Conservation (phyloP, 495 filamentous ascomycete genomes). For the Pseudoneurospora amorphoporcata region DNA sequence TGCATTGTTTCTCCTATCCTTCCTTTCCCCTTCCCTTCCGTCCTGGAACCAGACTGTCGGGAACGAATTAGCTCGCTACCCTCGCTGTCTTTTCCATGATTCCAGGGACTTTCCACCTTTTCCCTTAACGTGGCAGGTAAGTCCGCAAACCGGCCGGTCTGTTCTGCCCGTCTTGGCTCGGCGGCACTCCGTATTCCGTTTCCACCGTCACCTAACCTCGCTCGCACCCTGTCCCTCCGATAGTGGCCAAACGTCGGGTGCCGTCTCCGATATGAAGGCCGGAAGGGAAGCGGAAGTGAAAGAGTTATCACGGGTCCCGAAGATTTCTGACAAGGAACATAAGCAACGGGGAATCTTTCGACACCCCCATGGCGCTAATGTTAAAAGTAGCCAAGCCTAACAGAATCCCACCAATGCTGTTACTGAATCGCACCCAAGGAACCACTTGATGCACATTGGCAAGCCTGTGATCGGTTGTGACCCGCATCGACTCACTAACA, state of each 20-base stretch:
- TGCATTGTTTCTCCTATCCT: background rate
- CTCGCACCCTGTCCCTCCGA: background rate
- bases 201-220: background rate
- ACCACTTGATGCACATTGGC: too few relatives aligned
- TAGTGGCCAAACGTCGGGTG: background rate
- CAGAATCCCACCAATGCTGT: too few relatives aligned
- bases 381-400: background rate
- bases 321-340: background rate
- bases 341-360: background rate
- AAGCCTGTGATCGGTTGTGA: too few relatives aligned
- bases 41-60: conserved; percentile 5
- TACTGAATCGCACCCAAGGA: too few relatives aligned
- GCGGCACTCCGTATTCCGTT: background rate
- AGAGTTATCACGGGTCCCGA: background rate
- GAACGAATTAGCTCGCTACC: conserved; percentile 2
- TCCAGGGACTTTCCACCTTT: background rate
- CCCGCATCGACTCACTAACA: too few relatives aligned
- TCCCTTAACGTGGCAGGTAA: background rate
- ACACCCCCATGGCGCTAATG: background rate
- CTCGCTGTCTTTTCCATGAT: background rate
- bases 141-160: background rate
- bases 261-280: background rate
- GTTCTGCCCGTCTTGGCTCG: background rate
- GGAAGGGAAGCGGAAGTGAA: background rate
- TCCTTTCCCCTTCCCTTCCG: background rate